A percentile compares a stretch with the other conserved stretches of the same genome.
phyloP scores from a whole-genome alignment of 139 green algal genomes.

The Coccomyxa sp. region DNA sequence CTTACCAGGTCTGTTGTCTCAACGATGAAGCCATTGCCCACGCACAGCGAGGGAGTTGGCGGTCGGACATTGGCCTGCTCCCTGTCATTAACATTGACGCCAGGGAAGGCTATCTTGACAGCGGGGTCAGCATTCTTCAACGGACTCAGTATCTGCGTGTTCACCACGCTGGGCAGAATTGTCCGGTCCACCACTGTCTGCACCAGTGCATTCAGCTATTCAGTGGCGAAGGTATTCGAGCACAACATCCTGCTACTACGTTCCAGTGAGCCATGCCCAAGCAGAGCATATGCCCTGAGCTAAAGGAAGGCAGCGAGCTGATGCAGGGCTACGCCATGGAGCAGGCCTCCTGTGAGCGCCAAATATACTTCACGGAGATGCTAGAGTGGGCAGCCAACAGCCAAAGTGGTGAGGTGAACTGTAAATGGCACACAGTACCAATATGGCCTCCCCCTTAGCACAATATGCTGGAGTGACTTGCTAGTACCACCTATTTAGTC shows the following conservation, averaged over 20 bases:
- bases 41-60: not conserved
- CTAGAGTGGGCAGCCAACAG: too few relatives aligned
- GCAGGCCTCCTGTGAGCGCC: not conserved
- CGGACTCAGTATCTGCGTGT: not conserved
- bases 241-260: not conserved
- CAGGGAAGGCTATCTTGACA: not conserved
- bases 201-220: not conserved
- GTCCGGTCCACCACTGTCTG: not conserved
- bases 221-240: not conserved
- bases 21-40: not conserved
- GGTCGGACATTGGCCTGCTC: not conserved
- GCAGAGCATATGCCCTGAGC: not conserved
- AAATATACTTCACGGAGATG: not conserved
- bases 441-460: not conserved
- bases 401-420: too few relatives aligned
- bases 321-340: too few relatives aligned
- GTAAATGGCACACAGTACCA: not conserved
- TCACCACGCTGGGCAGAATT: not conserved
- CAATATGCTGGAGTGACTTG: too few relatives aligned
- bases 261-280: too few relatives aligned
- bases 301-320: not conserved
- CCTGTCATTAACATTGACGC: not conserved
- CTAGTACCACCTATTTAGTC: not conserved
- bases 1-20: not conserved
- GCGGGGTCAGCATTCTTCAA: not conserved